These are phyloP conservation scores for Chalciporus piperatus DNA, from an alignment of 768 basidiomycete genomes.

Conservation along the genomic window DNA sequence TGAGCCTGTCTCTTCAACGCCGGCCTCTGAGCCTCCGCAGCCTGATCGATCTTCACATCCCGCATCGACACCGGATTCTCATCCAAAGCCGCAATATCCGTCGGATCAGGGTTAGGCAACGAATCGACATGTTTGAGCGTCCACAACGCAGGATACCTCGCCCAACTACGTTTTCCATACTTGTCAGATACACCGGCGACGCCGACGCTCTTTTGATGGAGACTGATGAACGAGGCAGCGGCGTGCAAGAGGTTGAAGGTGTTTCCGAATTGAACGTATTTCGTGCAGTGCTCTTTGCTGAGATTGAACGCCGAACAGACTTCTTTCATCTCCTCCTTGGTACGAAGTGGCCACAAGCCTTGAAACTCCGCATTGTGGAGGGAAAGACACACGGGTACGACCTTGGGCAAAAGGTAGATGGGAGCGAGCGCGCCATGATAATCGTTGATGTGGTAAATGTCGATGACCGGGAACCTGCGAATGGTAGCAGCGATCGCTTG, in stretches of 20 bases:
- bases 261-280: constrained; percentile 97
- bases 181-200: constrained; percentile 98
- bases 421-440: constrained; percentile 92
- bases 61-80: constrained; percentile 69
- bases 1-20: constrained; percentile 90
- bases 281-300: constrained; percentile 92
- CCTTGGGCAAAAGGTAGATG: constrained; percentile 88
- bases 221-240: constrained; percentile 87
- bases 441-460: constrained; percentile 94
- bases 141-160: constrained; percentile 94
- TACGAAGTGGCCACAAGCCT: constrained; percentile 93
- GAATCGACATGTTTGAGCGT: constrained; percentile 95
- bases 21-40: constrained; percentile 85
- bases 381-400: constrained; percentile 86
- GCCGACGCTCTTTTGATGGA: constrained; percentile 89
- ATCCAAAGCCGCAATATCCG: constrained; percentile 90
- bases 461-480: constrained; percentile 79
- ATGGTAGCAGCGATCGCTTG: constrained; percentile 93
- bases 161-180: constrained; percentile 96
- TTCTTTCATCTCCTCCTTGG: constrained; percentile 98
- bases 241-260: constrained; percentile 96
- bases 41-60: constrained; percentile 74
- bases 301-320: constrained; percentile 98
- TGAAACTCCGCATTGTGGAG: constrained; percentile 98
- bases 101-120: constrained; percentile 91